phyloP scores from a whole-genome alignment of 371 early-diverging fungal genomes.

The Nematocida ausubeli region DNA sequence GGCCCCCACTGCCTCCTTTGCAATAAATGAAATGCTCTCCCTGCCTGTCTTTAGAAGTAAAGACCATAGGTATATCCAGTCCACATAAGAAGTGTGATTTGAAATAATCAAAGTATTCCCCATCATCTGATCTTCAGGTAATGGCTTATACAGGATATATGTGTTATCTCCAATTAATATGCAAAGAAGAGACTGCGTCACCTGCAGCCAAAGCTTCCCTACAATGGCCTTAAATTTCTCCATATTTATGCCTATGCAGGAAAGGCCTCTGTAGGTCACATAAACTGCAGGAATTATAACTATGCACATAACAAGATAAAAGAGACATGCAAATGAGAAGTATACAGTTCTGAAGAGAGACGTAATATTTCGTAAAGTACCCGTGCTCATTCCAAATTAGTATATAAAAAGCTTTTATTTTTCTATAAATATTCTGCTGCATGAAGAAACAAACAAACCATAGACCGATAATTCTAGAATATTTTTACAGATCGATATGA shows the following conservation, averaged over 20 bases:
- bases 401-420: too few relatives aligned
- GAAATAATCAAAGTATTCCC: slow-evolving; percentile 18
- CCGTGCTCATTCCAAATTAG: not conserved
- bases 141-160: not conserved
- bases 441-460: not conserved
- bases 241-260: not conserved
- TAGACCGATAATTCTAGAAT: not conserved
- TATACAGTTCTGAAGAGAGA: not conserved
- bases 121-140: not conserved
- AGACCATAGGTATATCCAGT: slow-evolving; percentile 46
- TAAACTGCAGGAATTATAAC: slow-evolving; percentile 28
- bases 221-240: not conserved
- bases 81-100: slow-evolving; percentile 45
- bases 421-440: too few relatives aligned
- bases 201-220: slow-evolving; percentile 31
- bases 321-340: slow-evolving; percentile 14
- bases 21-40: slow-evolving; percentile 26
- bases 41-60: not conserved
- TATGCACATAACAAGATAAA: slow-evolving; percentile 27
- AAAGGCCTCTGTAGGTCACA: not conserved
- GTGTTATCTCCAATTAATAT: slow-evolving; percentile 43
- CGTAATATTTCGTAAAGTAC: not conserved
- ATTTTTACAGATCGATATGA: not conserved
- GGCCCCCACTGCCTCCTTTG: slow-evolving; percentile 29
- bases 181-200: slow-evolving; percentile 14